phyloP scores from a whole-genome alignment of 139 green algal genomes.

The Chara braunii region DNA sequence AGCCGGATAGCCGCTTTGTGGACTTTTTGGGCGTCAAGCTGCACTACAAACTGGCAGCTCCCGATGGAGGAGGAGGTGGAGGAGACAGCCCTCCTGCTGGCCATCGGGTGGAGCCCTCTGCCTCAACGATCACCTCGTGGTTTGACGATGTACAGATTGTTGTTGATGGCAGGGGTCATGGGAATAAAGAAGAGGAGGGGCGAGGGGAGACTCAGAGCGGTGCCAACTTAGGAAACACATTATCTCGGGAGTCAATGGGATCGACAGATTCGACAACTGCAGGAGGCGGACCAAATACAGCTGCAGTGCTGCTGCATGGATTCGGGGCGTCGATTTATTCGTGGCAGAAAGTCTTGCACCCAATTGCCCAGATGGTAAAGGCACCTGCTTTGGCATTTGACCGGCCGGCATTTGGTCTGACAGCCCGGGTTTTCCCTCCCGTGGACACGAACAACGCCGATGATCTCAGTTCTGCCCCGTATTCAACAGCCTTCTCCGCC shows the following conservation, averaged over 20 bases:
- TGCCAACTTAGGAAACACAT: background rate
- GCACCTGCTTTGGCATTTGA: slow-evolving; percentile 19
- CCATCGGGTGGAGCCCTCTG: no score
- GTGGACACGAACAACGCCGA: no score
- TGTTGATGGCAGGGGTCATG: background rate
- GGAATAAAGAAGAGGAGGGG: background rate
- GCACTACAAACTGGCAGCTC: slow-evolving; percentile 9
- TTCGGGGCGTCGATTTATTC: slow-evolving; percentile 30
- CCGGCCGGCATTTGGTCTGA: slow-evolving; percentile 27
- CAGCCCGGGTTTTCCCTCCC: background rate
- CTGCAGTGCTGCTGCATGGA: slow-evolving; percentile 21
- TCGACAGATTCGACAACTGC: background rate
- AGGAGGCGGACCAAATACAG: background rate
- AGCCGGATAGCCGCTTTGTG: slow-evolving; percentile 12
- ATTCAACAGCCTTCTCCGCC: slow-evolving; percentile 18
- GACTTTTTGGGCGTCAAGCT: slow-evolving; percentile 4
- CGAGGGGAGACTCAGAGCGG: background rate
- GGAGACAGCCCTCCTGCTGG: no score
- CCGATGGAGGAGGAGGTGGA: background rate
- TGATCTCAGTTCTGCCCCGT: no score
- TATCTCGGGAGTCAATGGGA: background rate
- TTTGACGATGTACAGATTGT: no score
- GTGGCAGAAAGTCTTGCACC: slow-evolving; percentile 5
- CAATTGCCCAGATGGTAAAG: background rate
- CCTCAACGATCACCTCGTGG: no score